Conservation (phyloP, 1,284 basidiomycete genomes). For the Rhizopogon parksii region DNA sequence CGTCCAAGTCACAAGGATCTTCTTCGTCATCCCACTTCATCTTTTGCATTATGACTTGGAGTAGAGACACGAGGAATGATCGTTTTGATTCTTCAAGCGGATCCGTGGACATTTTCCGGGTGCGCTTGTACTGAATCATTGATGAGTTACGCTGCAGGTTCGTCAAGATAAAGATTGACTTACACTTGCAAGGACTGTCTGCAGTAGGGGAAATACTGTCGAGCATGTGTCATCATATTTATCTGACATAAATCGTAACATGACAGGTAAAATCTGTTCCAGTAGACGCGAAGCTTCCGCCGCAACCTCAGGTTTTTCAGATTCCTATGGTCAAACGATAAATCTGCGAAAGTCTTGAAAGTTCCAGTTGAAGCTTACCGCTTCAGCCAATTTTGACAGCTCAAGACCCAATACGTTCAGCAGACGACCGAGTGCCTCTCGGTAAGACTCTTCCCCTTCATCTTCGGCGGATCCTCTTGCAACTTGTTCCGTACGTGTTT, state of each 20-base stretch:
- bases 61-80: constrained; percentile 73
- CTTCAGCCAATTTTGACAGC: constrained; percentile 79
- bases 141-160: constrained; percentile 6
- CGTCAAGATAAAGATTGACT: constrained; percentile 26
- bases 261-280: constrained; percentile 69
- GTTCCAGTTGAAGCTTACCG: constrained; percentile 31
- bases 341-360: constrained; percentile 5
- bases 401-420: constrained; percentile 83
- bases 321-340: constrained; percentile 40
- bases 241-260: constrained; percentile 88
- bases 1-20: constrained; percentile 79
- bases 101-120: constrained; percentile 60
- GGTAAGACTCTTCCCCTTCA: constrained; percentile 77
- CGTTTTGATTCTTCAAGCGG: constrained; percentile 68
- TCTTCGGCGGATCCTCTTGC: constrained; percentile 63
- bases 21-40: constrained; percentile 88
- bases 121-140: constrained; percentile 65
- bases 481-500: constrained; percentile 64
- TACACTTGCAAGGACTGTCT: constrained; percentile 68
- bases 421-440: constrained; percentile 84
- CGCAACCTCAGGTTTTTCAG: constrained; percentile 54
- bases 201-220: constrained; percentile 78
- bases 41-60: constrained; percentile 80
- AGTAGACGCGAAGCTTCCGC: constrained; percentile 66
- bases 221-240: constrained; percentile 82